Evolutionary conservation across 2,329 filamentous ascomycete species (phyloP).

Genomic region (Cercospora citrullina): DNA sequence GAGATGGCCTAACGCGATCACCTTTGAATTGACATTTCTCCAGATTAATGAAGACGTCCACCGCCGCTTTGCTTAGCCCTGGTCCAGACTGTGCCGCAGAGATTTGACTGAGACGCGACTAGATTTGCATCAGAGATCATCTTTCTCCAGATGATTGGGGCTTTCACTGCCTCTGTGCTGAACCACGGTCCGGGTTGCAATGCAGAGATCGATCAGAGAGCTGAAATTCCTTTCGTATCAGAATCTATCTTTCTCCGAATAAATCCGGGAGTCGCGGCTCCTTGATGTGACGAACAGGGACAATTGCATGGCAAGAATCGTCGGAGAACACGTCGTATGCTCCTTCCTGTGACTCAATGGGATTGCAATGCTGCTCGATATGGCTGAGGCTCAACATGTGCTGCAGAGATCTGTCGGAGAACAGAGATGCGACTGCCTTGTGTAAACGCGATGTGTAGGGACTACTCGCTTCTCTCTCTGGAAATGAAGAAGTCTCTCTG

Average conservation of each 20-base stretch:
- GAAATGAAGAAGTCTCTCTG: neutral
- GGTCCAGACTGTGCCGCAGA: neutral
- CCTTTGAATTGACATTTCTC: neutral
- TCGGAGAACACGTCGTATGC: neutral
- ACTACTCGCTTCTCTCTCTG: neutral
- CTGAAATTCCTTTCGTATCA: neutral
- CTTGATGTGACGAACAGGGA: neutral
- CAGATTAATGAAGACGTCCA: neutral
- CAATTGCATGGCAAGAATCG: neutral
- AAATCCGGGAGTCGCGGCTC: neutral
- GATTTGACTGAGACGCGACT: neutral
- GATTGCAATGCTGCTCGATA: neutral
- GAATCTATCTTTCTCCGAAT: neutral
- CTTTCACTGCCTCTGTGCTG: neutral
- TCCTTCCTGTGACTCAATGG: neutral
- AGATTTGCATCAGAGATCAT: neutral
- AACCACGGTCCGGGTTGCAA: neutral
- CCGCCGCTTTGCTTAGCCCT: neutral
- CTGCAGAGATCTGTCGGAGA: neutral
- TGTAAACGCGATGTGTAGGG: neutral
- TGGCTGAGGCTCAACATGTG: neutral
- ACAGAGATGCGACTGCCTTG: neutral
- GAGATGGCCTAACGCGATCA: neutral
- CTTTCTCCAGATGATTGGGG: neutral
- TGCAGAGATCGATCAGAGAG: neutral